A percentile compares a stretch with the other conserved stretches of the same genome.
These are phyloP conservation scores for Colletotrichum trifolii DNA, from an alignment of 2,329 filamentous ascomycete genomes.

Conservation along the genomic window DNA sequence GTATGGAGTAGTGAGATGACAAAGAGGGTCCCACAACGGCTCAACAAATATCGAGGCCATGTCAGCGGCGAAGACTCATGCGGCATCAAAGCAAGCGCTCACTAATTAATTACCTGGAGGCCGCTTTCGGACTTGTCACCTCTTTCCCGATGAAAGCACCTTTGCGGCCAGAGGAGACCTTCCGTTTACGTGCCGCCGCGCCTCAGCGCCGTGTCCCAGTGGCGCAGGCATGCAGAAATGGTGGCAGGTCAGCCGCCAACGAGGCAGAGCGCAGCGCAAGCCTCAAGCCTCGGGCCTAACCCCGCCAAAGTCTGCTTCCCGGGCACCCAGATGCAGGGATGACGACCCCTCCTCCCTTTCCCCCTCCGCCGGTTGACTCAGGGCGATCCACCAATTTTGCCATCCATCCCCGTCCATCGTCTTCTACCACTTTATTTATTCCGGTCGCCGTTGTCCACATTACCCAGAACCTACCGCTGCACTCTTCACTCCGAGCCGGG, in stretches of 20 bases:
- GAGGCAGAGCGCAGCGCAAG: not conserved
- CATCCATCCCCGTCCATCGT: conserved; percentile 46
- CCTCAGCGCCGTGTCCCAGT: conserved; percentile 10
- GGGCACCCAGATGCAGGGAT: conserved; percentile 33
- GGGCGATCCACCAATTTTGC: conserved; percentile 26
- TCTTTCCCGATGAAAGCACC: too few species aligned
- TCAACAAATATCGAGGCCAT: not conserved
- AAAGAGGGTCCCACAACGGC: not conserved
- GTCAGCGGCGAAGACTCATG: conserved; percentile 9
- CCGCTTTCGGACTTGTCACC: conserved; percentile 22
- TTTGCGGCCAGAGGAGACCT: not conserved
- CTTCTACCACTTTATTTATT: conserved; percentile 35
- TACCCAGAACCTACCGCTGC: conserved; percentile 6
- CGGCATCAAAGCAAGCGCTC: too few species aligned
- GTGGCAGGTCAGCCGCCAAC: not conserved
- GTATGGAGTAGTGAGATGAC: not conserved
- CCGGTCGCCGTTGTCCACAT: conserved; percentile 21
- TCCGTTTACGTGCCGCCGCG: not conserved
- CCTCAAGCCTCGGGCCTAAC: conserved; percentile 1
- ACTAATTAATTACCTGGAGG: not conserved
- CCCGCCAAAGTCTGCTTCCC: conserved; percentile 17
- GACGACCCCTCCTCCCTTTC: conserved; percentile 35
- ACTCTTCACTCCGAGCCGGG: conserved; percentile 5
- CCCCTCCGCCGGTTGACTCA: conserved; percentile 47
- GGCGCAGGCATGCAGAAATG: conserved; percentile 21